phyloP scores from a whole-genome alignment of 345 rosid genomes.

The Rhizophora mangle region DNA sequence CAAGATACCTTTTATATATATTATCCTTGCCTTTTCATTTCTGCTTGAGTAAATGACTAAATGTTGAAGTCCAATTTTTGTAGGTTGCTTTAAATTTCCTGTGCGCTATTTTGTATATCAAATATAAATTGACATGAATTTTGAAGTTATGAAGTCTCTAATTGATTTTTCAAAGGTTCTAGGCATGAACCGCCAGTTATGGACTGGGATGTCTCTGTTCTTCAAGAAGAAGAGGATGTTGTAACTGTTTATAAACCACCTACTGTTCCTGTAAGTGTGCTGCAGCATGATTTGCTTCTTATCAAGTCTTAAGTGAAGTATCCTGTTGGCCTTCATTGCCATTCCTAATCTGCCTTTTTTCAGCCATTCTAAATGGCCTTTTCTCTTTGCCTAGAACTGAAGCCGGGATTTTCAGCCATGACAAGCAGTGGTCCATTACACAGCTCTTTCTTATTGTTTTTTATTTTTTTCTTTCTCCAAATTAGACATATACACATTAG shows the following conservation, averaged over 20 bases:
- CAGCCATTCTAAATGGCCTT: not conserved
- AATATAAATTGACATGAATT: not conserved
- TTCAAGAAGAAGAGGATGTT: constrained; percentile 66
- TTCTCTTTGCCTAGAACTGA: not conserved
- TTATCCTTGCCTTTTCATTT: no score
- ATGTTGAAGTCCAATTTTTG: no score
- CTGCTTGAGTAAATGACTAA: no score
- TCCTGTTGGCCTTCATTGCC: not conserved
- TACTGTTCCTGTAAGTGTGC: constrained; percentile 74
- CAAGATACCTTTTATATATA: no score
- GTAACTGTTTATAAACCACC: constrained; percentile 84
- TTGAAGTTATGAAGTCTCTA: constrained; percentile 20
- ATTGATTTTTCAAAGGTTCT: constrained; percentile 40
- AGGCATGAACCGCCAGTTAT: constrained; percentile 94
- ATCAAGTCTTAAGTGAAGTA: not conserved
- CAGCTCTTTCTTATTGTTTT: not conserved
- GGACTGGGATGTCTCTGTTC: constrained; percentile 57
- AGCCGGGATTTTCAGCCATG: constrained; percentile 1
- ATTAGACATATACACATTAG: not conserved
- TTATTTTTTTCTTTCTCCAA: not conserved
- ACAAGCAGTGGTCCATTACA: not conserved
- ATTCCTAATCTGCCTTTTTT: not conserved
- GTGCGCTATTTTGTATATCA: no score
- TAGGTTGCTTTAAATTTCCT: no score
- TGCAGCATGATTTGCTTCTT: not conserved